These are phyloP conservation scores for Acrasis kona DNA, from an alignment of 78 protist genomes.

Conservation along the genomic window DNA sequence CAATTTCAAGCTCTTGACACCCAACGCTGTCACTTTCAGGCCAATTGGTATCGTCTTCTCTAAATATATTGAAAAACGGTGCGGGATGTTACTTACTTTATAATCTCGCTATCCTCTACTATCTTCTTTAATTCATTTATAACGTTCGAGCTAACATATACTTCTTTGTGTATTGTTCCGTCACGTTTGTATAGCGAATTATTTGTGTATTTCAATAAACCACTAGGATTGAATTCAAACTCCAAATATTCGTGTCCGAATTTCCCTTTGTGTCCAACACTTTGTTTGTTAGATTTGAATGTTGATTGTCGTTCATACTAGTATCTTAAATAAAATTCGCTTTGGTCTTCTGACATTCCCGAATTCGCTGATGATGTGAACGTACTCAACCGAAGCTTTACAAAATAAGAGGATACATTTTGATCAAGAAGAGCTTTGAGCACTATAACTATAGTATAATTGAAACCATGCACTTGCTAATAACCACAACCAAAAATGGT, in stretches of 20 bases:
- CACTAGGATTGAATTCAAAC: slow-evolving; percentile 73
- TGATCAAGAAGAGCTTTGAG: no score
- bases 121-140: slow-evolving; percentile 72
- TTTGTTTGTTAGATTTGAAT: no score
- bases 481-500: background rate
- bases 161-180: slow-evolving; percentile 85
- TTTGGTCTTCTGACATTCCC: background rate
- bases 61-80: background rate
- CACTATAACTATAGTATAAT: background rate
- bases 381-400: no score
- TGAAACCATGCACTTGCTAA: background rate
- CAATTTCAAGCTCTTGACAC: slow-evolving; percentile 86
- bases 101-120: slow-evolving; percentile 79
- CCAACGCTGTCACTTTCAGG: slow-evolving; percentile 90
- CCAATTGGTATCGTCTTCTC: slow-evolving; percentile 91
- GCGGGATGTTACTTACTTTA: no score
- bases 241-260: slow-evolving; percentile 98
- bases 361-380: no score
- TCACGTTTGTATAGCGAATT: slow-evolving; percentile 88
- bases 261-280: slow-evolving; percentile 93
- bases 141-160: slow-evolving; percentile 57
- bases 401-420: no score
- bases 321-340: slow-evolving; percentile 25
- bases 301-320: no score
- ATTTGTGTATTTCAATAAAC: slow-evolving; percentile 90